A percentile compares a stretch with the other conserved stretches of the same genome.
phyloP scores from a whole-genome alignment of 2,329 filamentous ascomycete genomes.

The Fusarium xylarioides region DNA sequence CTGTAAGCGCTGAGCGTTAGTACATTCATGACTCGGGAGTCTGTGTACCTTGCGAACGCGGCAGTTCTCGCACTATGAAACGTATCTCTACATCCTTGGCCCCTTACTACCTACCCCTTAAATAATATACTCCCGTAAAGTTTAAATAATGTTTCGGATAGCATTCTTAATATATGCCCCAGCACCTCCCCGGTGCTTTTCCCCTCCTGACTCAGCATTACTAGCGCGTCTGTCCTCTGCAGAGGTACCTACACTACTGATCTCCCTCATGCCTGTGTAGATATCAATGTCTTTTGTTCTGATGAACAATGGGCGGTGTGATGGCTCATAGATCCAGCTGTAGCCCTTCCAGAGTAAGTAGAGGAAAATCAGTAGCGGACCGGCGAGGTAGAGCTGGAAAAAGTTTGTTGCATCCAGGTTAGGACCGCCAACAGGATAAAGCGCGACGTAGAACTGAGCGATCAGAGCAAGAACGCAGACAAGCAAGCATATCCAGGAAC shows the following conservation, averaged over 20 bases:
- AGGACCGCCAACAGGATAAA: not conserved
- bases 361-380: not conserved
- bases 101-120: not conserved
- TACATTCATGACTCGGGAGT: too few relatives aligned
- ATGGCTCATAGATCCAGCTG: not conserved
- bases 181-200: not conserved
- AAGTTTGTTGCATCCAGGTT: not conserved
- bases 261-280: not conserved
- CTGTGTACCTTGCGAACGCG: too few relatives aligned
- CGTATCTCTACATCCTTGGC: too few relatives aligned
- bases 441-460: not conserved
- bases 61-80: too few relatives aligned
- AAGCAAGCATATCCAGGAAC: not conserved
- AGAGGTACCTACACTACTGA: not conserved
- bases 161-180: not conserved
- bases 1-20: too few relatives aligned
- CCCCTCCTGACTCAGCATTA: not conserved
- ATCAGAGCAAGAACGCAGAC: not conserved
- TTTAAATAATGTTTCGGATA: not conserved
- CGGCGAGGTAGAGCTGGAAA: not conserved
- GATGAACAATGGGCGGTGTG: not conserved
- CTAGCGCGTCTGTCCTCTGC: not conserved
- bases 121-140: not conserved
- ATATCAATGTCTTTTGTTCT: not conserved
- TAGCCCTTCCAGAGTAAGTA: not conserved